Percentiles rank a stretch among this genome's conserved stretches.
Evolutionary conservation across 2,329 filamentous ascomycete species (phyloP).

Genomic region (Colletotrichum sp.): DNA sequence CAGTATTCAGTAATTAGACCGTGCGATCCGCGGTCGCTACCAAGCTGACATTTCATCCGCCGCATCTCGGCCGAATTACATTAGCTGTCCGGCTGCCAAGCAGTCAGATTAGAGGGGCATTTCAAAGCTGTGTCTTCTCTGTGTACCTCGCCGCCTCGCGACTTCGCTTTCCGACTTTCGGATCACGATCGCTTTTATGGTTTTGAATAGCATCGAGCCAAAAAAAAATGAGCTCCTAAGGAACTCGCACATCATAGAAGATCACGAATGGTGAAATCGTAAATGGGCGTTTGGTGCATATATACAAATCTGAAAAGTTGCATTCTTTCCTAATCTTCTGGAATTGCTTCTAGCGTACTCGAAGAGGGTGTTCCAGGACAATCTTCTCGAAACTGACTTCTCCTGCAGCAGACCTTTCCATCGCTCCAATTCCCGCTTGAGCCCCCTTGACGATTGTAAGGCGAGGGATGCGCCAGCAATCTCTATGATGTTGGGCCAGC

Average conservation of each 20-base stretch:
- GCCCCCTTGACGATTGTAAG: neutral
- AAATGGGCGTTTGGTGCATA: fast-evolving
- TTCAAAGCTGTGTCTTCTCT: neutral
- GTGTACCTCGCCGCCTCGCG: neutral
- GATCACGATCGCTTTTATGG: neutral
- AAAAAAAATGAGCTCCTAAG: neutral
- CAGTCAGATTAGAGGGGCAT: neutral
- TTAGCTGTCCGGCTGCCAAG: neutral
- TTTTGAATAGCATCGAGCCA: neutral
- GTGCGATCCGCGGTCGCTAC: neutral
- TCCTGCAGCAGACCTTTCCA: neutral
- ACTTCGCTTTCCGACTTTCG: neutral
- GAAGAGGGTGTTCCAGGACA: neutral
- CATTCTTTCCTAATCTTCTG: neutral
- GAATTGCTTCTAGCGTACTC: neutral
- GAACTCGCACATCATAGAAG: neutral
- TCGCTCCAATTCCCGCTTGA: neutral
- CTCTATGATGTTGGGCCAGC: neutral
- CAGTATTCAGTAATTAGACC: neutral
- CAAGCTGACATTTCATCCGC: neutral
- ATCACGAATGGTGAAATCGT: neutral
- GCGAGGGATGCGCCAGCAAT: neutral
- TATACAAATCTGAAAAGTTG: neutral
- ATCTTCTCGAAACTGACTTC: neutral
- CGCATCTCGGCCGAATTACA: neutral